Base-by-base conservation (phyloP, 805 yeast genomes). In the Starmera pachycereana region DNA sequence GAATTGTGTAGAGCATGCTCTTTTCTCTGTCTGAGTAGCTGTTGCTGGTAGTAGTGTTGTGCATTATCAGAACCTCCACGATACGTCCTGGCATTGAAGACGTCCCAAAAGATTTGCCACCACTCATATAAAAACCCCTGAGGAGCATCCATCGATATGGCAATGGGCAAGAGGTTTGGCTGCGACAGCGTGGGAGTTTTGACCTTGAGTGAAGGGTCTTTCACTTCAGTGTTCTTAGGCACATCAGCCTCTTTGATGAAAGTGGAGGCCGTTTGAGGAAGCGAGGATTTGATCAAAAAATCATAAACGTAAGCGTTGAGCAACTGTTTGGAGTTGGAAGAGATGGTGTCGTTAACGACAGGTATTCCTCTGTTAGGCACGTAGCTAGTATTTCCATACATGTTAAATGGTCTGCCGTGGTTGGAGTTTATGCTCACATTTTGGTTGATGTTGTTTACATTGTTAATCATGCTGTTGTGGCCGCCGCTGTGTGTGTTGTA, bases 21-120 rank as follows among this genome's bases (percentile, higher is more conserved):
- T 53, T 77, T 81, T 41, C 75, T 68, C 52, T 78, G 81, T 44
- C 74, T 71, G 54, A 76, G 56, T 36, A 69, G 54, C 47, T 80
- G 78, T 46, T 76, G 67, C 47, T 81, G 84, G 51, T 76, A 78
- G 60, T 83, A 85, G 53, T 81, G 84, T 36, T 74, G 72, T 3
- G 92, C 90, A 42, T 73, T 63, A 3, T 69, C 63, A 4, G 83
- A 73, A 12, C 79, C 76, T 12, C 76, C 81, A 43, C 78, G 66
- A 46, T 74, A 77, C 33, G 85, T 77, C 50, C 87, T 71, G 3
- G 94, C 95, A 53, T 83, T 83, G 60, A 81, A 85, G 27, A 87
- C 79, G 56, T 88, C 96, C 96, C 96, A 89, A 57, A 88, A 89
- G 13, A 89, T 78, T 65, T 78, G 87, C 96, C 96, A 88, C 97